Percentiles rank a stretch among this genome's conserved stretches.
Evolutionary conservation across 225 moss, liverwort and hornwort genomes (phyloP).

Genomic region (Bryoerythrophyllum caledonicum): DNA sequence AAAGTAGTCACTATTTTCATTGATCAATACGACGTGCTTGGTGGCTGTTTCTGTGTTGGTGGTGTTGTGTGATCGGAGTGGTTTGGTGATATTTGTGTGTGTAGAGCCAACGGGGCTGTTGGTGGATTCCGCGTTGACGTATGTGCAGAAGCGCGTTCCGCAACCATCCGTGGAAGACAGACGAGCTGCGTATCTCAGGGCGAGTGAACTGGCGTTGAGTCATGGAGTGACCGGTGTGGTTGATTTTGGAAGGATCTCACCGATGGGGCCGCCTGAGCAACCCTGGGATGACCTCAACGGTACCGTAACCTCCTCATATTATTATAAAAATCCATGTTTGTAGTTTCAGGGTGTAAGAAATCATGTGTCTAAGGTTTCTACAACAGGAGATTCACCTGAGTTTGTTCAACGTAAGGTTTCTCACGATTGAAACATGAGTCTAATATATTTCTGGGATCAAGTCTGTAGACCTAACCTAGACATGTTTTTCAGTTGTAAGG

Average conservation of each 20-base stretch:
- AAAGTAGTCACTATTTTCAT: too few species aligned
- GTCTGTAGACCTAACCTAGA: too few species aligned
- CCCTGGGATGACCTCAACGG: slow-evolving; percentile 78
- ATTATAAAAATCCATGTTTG: background rate
- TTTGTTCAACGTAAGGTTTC: too few species aligned
- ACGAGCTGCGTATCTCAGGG: slow-evolving; percentile 64
- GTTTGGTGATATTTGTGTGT: slow-evolving; percentile 5
- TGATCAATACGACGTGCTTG: background rate
- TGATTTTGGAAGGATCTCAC: slow-evolving; percentile 75
- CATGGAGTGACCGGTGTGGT: slow-evolving; percentile 86
- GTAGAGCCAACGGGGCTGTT: slow-evolving; percentile 77
- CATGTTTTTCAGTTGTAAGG: too few species aligned
- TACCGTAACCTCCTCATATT: slow-evolving; percentile 20
- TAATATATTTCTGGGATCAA: too few species aligned
- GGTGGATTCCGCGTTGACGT: slow-evolving; percentile 59
- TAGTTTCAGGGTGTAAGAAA: slow-evolving; percentile 11
- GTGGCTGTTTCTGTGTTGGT: background rate
- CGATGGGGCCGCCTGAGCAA: slow-evolving; percentile 54
- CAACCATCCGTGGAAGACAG: slow-evolving; percentile 62
- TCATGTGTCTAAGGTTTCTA: background rate
- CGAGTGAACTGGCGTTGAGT: slow-evolving; percentile 72
- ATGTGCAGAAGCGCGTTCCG: slow-evolving; percentile 53
- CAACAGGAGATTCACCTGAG: background rate
- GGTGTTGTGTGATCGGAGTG: background rate
- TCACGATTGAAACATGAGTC: too few species aligned